phyloP scores from a whole-genome alignment of 768 basidiomycete species.

The Kondoa malvinella region DNA sequence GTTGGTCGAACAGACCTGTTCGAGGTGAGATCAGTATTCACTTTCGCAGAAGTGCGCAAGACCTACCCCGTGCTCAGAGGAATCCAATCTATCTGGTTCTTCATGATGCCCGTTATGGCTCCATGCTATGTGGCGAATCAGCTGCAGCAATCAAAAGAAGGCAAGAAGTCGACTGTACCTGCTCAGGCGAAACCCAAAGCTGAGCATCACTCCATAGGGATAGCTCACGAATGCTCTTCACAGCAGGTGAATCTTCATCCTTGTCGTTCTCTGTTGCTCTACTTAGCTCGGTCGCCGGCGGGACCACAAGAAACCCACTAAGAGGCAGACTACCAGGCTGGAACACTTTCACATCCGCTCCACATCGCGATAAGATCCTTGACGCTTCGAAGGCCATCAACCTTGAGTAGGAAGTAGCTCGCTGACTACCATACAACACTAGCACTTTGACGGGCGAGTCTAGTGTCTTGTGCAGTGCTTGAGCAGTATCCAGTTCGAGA shows the following conservation, averaged over 20 bases:
- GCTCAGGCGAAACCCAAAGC: background rate
- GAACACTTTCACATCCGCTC: background rate
- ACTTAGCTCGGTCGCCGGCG: background rate
- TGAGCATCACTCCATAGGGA: background rate
- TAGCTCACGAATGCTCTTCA: background rate
- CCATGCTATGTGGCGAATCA: constrained; percentile 16
- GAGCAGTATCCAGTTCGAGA: constrained; percentile 27
- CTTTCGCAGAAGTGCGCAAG: no score
- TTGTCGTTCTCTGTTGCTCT: background rate
- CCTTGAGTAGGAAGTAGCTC: constrained; percentile 31
- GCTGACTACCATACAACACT: constrained; percentile 30
- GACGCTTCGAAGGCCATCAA: constrained; percentile 31
- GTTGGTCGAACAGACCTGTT: no score
- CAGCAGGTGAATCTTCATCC: background rate
- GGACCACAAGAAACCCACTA: background rate
- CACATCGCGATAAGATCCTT: constrained; percentile 22
- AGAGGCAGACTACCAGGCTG: background rate
- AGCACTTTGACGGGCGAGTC: constrained; percentile 23
- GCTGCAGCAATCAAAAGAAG: background rate
- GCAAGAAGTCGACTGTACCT: constrained; percentile 2
- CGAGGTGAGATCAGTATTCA: no score
- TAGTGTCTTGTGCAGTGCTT: constrained; percentile 9
- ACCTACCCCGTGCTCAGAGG: constrained; percentile 31
- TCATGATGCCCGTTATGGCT: constrained; percentile 24
- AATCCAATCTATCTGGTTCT: constrained; percentile 35